Evolutionary conservation across 2,329 filamentous ascomycete species (phyloP), one percentile per base, ranked within the genome.

Genomic region (Elsinoe australis): DNA sequence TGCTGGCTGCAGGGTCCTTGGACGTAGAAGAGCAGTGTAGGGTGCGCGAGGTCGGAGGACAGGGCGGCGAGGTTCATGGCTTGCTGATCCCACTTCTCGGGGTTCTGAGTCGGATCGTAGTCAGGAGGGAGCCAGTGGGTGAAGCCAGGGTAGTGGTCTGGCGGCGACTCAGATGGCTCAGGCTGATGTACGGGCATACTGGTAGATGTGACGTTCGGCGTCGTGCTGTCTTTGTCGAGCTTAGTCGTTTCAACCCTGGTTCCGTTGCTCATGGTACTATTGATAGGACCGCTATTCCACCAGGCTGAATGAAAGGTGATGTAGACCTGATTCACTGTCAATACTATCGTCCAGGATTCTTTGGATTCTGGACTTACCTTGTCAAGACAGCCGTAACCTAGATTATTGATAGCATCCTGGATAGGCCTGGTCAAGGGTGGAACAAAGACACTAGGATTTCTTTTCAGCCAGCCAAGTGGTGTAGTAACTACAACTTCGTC

Each of bases 1-100:
- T 75, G 70, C 6, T 64, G 63, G 1, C 77, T 80, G 60, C 80
- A 77, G 15, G 73, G 74, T 29, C 83, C 83, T 58, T 80, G 83
- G 28, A 74, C 81, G 69, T 88, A 95, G 73, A 94, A 95, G 19
- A 95, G 76, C 3, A 95, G 73, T 0, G 87, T 94, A 5, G 88
- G 84, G 51, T 94, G 87, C 0, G 82, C 74, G 44, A 70, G 71
- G 1, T 67, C 59, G 0, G 60, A 56, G 0, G 77, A 72, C 2
- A 94, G 71, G 1, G 82, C 79, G 33, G 83, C 81, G 17, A 95
- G 75, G 50, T 90, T 88, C 50, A 94, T 73, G 47, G 80, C 76
- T 66, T 90, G 53, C 42, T 58, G 56, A 47, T 59, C 55, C 85
- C 86, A 92, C 51, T 71, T 66, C 4, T 73, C 57, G 1, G 79